Base-by-base conservation (phyloP, 2,329 filamentous ascomycete genomes). In the Ceratocystis harringtonii region DNA sequence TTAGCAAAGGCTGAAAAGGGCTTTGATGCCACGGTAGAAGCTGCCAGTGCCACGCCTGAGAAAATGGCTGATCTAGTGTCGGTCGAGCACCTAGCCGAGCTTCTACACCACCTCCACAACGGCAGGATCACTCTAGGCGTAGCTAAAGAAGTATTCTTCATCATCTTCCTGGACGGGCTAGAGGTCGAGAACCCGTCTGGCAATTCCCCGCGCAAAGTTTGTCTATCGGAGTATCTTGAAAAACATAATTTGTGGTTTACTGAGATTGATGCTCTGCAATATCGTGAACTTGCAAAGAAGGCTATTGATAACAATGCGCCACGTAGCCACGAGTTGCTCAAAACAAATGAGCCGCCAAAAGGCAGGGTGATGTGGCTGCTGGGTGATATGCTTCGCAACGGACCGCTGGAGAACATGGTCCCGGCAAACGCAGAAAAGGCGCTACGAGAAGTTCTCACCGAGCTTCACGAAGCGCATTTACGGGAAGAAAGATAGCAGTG, bases 341-440 rank as follows among this genome's bases (percentile, higher is more conserved):
- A 76, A 0, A 79, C 84, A 69, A 75, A 78, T 0, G 75, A 76
- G 66, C 73, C 81, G 0, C 82, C 81, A 0, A 76, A 80, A 66
- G 82, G 82, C 0, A 84, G 84, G 73, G 76, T 84, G 58, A 84
- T 84, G 81, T 84, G 79, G 69, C 74, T 84, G 1, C 78, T 84
- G 4, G 82, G 82, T 22, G 81, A 79, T 72, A 81, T 85, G 79
- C 79, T 85, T 74, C 75, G 77, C 3, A 70, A 78, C 1, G 82
- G 81, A 0, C 76, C 77, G 2, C 78, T 81, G 57, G 80, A 82
- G 71, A 75, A 79, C 32, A 83, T 84, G 67, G 78, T 83, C 63
- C 81, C 82, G 1, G 73, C 73, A 28, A 78, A 73, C 32, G 82
- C 81, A 0, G 79, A 83, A 72, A 73, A 69, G 15, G 73, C 79